These are phyloP conservation scores for Citrus inodora DNA, from an alignment of 345 rosid species.

Conservation along the genomic window DNA sequence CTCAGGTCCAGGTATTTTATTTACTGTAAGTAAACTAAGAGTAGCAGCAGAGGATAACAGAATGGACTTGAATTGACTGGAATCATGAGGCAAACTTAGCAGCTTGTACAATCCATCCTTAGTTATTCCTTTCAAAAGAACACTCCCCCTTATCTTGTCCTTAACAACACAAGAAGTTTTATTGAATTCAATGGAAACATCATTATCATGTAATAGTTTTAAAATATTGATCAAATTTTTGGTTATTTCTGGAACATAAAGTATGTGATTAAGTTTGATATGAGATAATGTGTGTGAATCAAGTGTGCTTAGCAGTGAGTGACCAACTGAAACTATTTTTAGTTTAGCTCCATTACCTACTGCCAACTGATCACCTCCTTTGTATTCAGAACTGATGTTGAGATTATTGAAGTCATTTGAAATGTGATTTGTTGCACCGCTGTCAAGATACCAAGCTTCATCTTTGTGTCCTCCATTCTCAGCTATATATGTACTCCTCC, in stretches of 20 bases:
- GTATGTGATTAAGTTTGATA: neutral
- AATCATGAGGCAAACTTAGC: too few relatives aligned
- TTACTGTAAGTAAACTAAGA: too few relatives aligned
- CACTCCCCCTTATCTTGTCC: neutral
- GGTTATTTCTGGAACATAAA: neutral
- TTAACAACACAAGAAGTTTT: neutral
- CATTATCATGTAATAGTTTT: neutral
- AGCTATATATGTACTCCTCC: fast-evolving
- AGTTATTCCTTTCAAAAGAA: neutral
- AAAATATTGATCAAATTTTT: neutral
- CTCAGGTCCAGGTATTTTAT: too few relatives aligned
- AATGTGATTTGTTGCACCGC: neutral
- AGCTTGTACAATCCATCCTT: neutral
- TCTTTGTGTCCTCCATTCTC: neutral
- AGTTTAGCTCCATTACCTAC: neutral
- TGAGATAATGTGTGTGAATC: neutral
- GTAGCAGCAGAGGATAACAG: too few relatives aligned
- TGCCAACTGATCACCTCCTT: neutral
- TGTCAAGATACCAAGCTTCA: neutral
- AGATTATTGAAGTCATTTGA: neutral
- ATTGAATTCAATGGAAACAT: neutral
- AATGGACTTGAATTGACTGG: too few relatives aligned
- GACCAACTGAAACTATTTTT: neutral
- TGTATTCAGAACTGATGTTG: neutral
- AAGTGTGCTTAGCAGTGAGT: neutral